Conservation (phyloP, 202 grass and related monocot species). For the Setaria viridis region DNA sequence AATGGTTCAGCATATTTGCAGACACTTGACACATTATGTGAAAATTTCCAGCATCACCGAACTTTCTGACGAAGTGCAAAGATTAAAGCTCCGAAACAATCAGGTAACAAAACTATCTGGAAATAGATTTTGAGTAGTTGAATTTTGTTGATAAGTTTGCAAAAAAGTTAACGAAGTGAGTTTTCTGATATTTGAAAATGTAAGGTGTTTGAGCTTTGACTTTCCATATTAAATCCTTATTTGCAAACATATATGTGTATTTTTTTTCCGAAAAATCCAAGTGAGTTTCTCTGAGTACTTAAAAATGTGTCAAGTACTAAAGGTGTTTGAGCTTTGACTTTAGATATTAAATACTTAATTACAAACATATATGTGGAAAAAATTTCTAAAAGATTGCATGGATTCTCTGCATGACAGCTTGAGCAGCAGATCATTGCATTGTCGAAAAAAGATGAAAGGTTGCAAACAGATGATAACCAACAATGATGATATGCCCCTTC, state of each 20-base stretch:
- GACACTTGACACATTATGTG: slow-evolving; percentile 30
- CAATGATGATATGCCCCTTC: slow-evolving; percentile 47
- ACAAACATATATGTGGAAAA: background rate
- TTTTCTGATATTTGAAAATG: slow-evolving; percentile 4
- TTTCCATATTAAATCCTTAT: slow-evolving; percentile 4
- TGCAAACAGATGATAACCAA: slow-evolving; percentile 22
- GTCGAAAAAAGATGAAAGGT: slow-evolving; percentile 59
- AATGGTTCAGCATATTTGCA: slow-evolving; percentile 26
- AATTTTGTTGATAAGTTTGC: slow-evolving; percentile 22
- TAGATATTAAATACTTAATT: slow-evolving; percentile 1
- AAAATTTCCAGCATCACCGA: slow-evolving; percentile 61
- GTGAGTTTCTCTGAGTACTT: too few relatives aligned
- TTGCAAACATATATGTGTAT: background rate
- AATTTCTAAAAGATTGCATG: background rate
- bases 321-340: too few relatives aligned
- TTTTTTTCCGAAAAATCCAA: too few relatives aligned
- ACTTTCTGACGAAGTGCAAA: slow-evolving; percentile 75
- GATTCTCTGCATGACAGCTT: slow-evolving; percentile 55
- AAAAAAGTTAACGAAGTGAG: background rate
- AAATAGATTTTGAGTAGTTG: slow-evolving; percentile 19
- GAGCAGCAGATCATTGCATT: slow-evolving; percentile 73
- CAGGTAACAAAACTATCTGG: slow-evolving; percentile 54
- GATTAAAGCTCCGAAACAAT: slow-evolving; percentile 68
- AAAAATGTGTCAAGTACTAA: too few relatives aligned
- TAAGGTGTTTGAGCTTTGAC: background rate